Evolutionary conservation across 2,329 filamentous ascomycete genomes (phyloP).

Genomic region (Paraconiothyrium sp.): DNA sequence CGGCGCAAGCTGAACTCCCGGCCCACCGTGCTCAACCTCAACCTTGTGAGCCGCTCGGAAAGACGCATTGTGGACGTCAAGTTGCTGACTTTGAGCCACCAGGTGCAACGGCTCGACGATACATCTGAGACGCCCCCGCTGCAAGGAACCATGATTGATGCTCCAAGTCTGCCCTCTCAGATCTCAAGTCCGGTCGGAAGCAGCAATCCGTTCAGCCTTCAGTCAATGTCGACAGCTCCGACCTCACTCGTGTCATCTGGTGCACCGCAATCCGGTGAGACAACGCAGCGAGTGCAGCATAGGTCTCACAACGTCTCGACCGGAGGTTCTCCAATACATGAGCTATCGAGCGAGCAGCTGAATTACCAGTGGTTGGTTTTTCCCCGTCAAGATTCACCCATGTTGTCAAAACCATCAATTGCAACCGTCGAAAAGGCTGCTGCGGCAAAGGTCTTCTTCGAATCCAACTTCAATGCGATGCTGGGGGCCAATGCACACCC

Average conservation of each 20-base stretch:
- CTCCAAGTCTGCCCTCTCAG: conserved; percentile 36
- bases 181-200: conserved; percentile 39
- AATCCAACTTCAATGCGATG: conserved; percentile 82
- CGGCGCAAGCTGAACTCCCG: conserved; percentile 40
- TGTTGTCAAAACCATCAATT: conserved; percentile 50
- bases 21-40: conserved; percentile 34
- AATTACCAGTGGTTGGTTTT: conserved; percentile 40
- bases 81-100: neutral
- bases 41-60: conserved; percentile 14
- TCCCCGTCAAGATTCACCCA: conserved; percentile 45
- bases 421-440: conserved; percentile 79
- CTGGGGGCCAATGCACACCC: conserved; percentile 64
- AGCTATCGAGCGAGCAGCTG: conserved; percentile 26
- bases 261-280: conserved; percentile 41
- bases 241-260: conserved; percentile 47
- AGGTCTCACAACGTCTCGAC: conserved; percentile 23
- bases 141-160: conserved; percentile 26
- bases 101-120: conserved; percentile 15
- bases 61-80: neutral
- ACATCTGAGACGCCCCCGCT: conserved; percentile 15
- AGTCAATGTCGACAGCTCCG: conserved; percentile 49
- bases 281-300: conserved; percentile 32
- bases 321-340: conserved; percentile 27
- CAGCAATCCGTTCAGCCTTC: conserved; percentile 37
- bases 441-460: conserved; percentile 85